These are phyloP conservation scores for Fusarium dlaminii DNA, from an alignment of 2,329 filamentous ascomycete species.

Conservation along the genomic window DNA sequence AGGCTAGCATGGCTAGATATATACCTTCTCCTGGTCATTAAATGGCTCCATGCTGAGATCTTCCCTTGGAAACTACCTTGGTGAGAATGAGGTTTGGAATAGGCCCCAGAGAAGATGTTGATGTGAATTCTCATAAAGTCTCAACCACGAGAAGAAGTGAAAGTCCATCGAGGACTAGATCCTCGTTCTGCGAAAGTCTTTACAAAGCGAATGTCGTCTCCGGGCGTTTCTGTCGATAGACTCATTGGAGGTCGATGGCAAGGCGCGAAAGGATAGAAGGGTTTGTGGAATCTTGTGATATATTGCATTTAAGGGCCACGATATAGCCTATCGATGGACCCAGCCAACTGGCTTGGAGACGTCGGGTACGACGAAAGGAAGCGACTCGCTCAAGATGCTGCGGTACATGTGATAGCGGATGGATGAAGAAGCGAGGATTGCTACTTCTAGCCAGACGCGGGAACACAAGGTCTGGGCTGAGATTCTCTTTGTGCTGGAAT, in stretches of 20 bases:
- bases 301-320: background rate
- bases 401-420: slow-evolving; percentile 30
- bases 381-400: slow-evolving; percentile 24
- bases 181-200: background rate
- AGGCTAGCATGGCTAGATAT: slow-evolving; percentile 16
- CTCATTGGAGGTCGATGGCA: background rate
- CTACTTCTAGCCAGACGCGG: slow-evolving; percentile 15
- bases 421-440: slow-evolving; percentile 32
- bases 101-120: background rate
- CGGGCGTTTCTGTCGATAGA: background rate
- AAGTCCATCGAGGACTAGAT: background rate
- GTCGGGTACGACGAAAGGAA: slow-evolving; percentile 26
- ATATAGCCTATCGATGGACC: slow-evolving; percentile 7
- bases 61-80: background rate
- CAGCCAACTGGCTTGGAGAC: slow-evolving; percentile 23
- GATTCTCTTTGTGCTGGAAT: background rate
- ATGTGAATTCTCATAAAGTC: background rate
- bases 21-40: slow-evolving; percentile 63
- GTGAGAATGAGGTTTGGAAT: background rate
- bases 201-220: background rate
- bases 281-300: background rate
- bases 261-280: background rate
- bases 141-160: background rate
- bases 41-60: slow-evolving; percentile 47
- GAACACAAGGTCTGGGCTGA: slow-evolving; percentile 9